phyloP scores from a whole-genome alignment of 176 grass and related monocot genomes.

The Avena eriantha region DNA sequence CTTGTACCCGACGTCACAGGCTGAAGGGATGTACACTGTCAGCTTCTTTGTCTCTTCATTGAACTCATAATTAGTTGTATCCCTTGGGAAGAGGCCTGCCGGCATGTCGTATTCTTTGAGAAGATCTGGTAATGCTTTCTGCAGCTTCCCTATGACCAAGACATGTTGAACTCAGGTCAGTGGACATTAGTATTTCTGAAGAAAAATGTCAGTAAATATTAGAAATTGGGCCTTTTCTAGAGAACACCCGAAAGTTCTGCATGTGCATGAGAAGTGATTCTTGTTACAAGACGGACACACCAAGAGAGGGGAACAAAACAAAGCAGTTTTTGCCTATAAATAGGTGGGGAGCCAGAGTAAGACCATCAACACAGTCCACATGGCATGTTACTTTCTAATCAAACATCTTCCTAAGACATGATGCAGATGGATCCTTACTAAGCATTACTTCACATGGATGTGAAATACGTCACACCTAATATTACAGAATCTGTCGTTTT shows the following conservation, averaged over 20 bases:
- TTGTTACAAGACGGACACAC: background rate
- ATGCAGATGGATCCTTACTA: background rate
- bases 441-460: background rate
- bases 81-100: constrained; percentile 78
- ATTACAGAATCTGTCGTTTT: background rate
- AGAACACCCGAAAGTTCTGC: background rate
- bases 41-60: constrained; percentile 86
- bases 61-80: constrained; percentile 94
- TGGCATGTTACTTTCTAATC: background rate
- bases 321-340: background rate
- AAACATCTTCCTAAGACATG: background rate
- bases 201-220: constrained; percentile 5
- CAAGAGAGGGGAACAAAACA: background rate
- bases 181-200: background rate
- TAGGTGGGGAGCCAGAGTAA: background rate
- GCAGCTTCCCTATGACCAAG: constrained; percentile 79
- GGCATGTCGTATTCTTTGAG: constrained; percentile 88
- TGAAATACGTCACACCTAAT: background rate
- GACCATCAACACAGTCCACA: background rate
- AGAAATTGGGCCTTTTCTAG: background rate
- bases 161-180: constrained; percentile 14
- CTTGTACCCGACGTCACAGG: constrained; percentile 92
- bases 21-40: constrained; percentile 71
- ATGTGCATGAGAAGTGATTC: background rate
- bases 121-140: constrained; percentile 84